Evolutionary conservation across 2,329 filamentous ascomycete genomes (phyloP).

Genomic region (Seiridium cupressi): DNA sequence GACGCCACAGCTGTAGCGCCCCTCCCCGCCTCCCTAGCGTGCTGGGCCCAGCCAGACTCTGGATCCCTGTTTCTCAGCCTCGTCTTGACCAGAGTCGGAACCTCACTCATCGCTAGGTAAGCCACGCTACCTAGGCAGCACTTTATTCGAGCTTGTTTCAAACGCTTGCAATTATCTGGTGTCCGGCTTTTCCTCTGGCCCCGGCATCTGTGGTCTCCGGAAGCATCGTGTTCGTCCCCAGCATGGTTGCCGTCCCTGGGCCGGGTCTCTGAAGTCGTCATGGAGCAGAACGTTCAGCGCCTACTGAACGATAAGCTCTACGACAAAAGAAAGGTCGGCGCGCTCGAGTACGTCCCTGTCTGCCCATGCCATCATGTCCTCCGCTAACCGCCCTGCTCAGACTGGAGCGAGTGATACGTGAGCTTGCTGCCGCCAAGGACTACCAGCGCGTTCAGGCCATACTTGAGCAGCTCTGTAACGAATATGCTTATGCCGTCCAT

Average conservation of each 20-base stretch:
- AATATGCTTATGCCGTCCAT: constrained; percentile 96
- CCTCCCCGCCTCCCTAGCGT: not conserved
- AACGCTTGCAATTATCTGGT: too few species aligned
- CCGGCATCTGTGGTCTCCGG: not conserved
- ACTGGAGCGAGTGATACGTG: constrained; percentile 86
- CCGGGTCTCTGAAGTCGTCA: constrained; percentile 32
- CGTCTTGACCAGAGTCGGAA: not conserved
- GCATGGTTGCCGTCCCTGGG: not conserved
- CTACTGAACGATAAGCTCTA: constrained; percentile 97
- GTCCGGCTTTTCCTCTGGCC: not conserved
- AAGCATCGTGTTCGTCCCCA: not conserved
- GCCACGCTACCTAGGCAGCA: too few species aligned
- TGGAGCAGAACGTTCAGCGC: constrained; percentile 89
- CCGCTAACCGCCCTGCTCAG: constrained; percentile 40
- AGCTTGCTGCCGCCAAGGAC: constrained; percentile 74
- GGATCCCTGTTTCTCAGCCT: not conserved
- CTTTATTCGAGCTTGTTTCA: too few species aligned
- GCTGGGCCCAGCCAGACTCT: not conserved
- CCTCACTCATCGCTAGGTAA: not conserved
- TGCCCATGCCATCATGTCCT: constrained; percentile 4
- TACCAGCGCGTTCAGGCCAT: constrained; percentile 80
- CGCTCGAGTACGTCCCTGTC: constrained; percentile 73
- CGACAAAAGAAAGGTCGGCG: constrained; percentile 94
- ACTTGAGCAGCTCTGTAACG: constrained; percentile 93
- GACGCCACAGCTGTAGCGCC: not conserved